Conservation (phyloP, 2,329 filamentous ascomycete genomes). For the Fragosphaeria purpurea region DNA sequence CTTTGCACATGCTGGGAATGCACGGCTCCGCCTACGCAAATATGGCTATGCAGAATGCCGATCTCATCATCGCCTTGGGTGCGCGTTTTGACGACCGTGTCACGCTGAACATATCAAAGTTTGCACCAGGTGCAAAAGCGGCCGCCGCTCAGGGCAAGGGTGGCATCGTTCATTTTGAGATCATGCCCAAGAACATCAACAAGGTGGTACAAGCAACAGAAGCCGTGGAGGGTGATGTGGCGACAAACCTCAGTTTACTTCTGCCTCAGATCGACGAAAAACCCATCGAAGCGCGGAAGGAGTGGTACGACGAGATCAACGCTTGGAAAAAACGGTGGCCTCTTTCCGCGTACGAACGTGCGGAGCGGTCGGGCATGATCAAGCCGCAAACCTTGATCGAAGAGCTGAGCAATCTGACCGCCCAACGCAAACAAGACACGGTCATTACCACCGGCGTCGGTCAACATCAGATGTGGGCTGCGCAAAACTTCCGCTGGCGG, state of each 20-base stretch:
- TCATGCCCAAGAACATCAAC: constrained; percentile 99
- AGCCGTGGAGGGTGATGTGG: constrained; percentile 88
- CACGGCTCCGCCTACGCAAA: constrained; percentile 96
- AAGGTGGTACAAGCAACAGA: constrained; percentile 96
- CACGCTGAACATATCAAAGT: constrained; percentile 69
- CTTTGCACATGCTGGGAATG: constrained; percentile 98
- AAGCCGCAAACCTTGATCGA: constrained; percentile 92
- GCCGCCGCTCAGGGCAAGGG: constrained; percentile 78
- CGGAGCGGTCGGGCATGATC: constrained; percentile 67
- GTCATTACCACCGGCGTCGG: constrained; percentile 91
- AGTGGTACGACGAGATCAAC: constrained; percentile 85
- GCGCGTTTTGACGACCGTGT: constrained; percentile 96
- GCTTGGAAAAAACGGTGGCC: constrained; percentile 91
- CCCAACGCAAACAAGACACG: constrained; percentile 68
- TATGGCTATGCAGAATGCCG: constrained; percentile 94
- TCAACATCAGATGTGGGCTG: constrained; percentile 98
- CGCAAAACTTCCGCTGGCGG: constrained; percentile 93
- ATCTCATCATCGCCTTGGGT: constrained; percentile 90
- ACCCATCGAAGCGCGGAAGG: constrained; percentile 55
- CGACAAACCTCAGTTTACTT: constrained; percentile 64
- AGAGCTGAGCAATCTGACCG: constrained; percentile 76
- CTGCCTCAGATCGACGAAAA: constrained; percentile 60
- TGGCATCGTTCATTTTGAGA: constrained; percentile 95
- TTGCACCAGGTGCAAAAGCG: constrained; percentile 77
- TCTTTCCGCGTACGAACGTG: constrained; percentile 68